phyloP scores from a whole-genome alignment of 1,284 basidiomycete genomes.

The Phenoliferia sp. region DNA sequence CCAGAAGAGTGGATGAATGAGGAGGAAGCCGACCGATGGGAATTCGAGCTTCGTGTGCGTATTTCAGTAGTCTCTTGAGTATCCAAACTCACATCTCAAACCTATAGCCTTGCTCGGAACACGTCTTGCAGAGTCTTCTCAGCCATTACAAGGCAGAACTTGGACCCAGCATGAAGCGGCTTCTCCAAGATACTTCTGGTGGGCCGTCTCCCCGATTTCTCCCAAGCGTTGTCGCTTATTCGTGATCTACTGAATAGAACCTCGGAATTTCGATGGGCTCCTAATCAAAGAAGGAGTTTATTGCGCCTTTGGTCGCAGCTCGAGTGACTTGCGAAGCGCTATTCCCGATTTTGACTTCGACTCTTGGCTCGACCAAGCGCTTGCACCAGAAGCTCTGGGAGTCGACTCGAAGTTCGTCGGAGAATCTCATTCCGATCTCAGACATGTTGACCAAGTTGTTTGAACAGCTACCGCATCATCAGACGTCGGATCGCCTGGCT shows the following conservation, averaged over 20 bases:
- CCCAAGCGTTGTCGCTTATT: too few relatives aligned
- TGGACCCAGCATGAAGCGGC: constrained; percentile 3
- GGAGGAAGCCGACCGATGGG: constrained; percentile 35
- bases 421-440: neutral
- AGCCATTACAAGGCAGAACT: constrained; percentile 27
- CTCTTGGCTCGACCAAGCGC: constrained; percentile 19
- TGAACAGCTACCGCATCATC: constrained; percentile 30
- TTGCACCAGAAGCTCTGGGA: constrained; percentile 23
- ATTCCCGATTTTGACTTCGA: constrained; percentile 29
- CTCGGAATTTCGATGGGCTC: constrained; percentile 20
- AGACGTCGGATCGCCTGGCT: constrained; percentile 36
- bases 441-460: neutral
- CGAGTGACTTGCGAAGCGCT: constrained; percentile 14
- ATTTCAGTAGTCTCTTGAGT: neutral
- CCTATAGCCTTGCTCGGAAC: constrained; percentile 30
- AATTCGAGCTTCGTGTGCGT: constrained; percentile 36
- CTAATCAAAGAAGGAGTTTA: constrained; percentile 36
- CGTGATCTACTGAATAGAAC: too few relatives aligned
- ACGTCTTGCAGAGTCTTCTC: constrained; percentile 27
- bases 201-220: neutral
- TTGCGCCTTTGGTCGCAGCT: constrained; percentile 32
- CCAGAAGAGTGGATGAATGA: constrained; percentile 38
- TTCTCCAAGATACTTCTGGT: constrained; percentile 18
- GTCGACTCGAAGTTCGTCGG: constrained; percentile 26
- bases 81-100: too few relatives aligned